Evolutionary conservation across 345 rosid species (phyloP), one percentile per base, ranked within the genome.

Genomic region (Hibiscus syriacus): DNA sequence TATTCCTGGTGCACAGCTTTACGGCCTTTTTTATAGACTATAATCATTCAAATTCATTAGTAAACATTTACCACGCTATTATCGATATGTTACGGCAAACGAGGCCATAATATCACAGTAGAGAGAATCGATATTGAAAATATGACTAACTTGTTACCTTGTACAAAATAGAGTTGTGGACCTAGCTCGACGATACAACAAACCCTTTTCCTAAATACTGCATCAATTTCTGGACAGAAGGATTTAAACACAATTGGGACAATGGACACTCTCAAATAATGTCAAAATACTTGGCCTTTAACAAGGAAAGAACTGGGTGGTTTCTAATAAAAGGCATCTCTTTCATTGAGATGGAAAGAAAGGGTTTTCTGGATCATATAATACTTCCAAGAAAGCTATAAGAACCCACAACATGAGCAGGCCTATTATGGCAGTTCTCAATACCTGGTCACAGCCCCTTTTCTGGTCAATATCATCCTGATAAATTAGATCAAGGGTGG

Each of bases 341-440:
- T 27, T 56, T 54, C 72, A 62, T 68, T 85, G n/a, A n/a, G n/a
- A n/a, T n/a, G n/a, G n/a, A n/a, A n/a, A n/a, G n/a, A n/a, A n/a
- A n/a, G n/a, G n/a, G n/a, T n/a, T n/a, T n/a, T n/a, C n/a, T n/a
- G 90, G 83, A 74, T 93, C 87, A 63, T 4, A 38, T 4, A 90
- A 27, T 78, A 87, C 90, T 0, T 82, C 82, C 53, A 87, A 57
- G 38, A 89, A 36, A 20, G 87, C 91, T 7, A 86, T 25, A 1
- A 85, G 70, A 69, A 74, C 76, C 81, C 88, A 88, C 38, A 86
- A 59, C 86, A 90, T 90, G 63, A 93, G 85, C 49, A 87, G 49
- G 57, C 83, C 80, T 64, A 89, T 75, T 55, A 89, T 70, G 25
- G 87, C 84, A 64, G n/a, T n/a, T n/a, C n/a, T n/a, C n/a, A n/a